Conservation (phyloP, 345 rosid species). For the Bruguiera gymnorhiza region DNA sequence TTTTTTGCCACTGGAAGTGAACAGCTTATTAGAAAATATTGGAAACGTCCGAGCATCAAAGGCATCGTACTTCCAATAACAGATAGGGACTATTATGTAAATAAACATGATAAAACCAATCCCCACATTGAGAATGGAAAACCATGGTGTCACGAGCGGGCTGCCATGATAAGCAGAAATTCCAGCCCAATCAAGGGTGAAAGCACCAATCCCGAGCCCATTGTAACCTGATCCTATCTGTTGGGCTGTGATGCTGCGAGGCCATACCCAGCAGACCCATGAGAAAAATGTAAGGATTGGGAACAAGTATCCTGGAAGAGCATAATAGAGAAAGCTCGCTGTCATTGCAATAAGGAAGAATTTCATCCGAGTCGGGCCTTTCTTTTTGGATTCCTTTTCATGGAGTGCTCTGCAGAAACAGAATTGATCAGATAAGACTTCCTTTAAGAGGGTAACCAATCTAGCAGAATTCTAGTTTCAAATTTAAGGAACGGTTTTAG, state of each 20-base stretch:
- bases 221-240: conserved; percentile 96
- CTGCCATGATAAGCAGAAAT: conserved; percentile 98
- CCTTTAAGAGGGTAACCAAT: not conserved
- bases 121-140: conserved; percentile 84
- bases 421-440: not conserved
- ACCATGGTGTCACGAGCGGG: conserved; percentile 90
- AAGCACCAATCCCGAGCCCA: conserved; percentile 92
- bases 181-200: conserved; percentile 99
- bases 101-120: conserved; percentile 90
- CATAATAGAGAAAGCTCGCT: conserved; percentile 78
- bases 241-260: conserved; percentile 85
- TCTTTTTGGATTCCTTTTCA: conserved; percentile 59
- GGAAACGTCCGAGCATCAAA: conserved; percentile 89
- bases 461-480: not conserved
- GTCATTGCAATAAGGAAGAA: conserved; percentile 63
- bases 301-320: conserved; percentile 85
- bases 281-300: conserved; percentile 92
- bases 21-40: conserved; percentile 83
- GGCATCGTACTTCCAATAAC: conserved; percentile 91
- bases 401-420: conserved; percentile 75
- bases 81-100: conserved; percentile 82
- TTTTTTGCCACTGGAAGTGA: conserved; percentile 65
- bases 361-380: conserved; percentile 71
- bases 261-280: conserved; percentile 97
- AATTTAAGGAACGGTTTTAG: not conserved